Conservation (phyloP, 2,329 filamentous ascomycete species). For the Fusarium sp. region DNA sequence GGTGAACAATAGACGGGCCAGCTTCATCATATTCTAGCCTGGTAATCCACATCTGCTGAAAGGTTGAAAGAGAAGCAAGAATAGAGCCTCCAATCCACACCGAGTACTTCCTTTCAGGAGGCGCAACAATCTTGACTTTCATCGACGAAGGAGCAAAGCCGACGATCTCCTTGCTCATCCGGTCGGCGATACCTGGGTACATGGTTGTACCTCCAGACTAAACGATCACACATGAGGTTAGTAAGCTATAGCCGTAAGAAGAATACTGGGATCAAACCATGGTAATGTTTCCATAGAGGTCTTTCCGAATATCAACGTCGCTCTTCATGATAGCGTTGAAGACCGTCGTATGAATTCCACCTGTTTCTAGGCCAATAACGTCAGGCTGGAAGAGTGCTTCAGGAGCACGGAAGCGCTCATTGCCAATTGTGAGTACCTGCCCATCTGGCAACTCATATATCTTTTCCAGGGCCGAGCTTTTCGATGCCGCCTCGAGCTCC, state of each 20-base stretch:
- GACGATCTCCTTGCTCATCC: conserved; percentile 99
- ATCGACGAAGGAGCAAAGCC: conserved; percentile 98
- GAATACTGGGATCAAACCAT: conserved; percentile 77
- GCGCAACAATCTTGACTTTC: conserved; percentile 99
- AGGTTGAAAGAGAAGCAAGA: conserved; percentile 98
- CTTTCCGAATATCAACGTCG: conserved; percentile 99
- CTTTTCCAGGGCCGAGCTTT: conserved; percentile 99
- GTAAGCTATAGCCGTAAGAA: background rate
- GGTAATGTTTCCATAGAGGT: conserved; percentile 99
- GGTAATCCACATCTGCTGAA: conserved; percentile 99
- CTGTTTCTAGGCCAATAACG: conserved; percentile 96
- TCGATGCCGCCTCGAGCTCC: conserved; percentile 99
- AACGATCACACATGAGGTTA: conserved; percentile 1
- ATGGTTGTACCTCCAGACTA: conserved; percentile 99
- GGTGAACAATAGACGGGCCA: conserved; percentile 98
- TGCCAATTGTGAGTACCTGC: conserved; percentile 99
- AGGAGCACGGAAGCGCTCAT: conserved; percentile 99
- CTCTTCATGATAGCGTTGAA: conserved; percentile 99
- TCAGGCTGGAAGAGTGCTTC: conserved; percentile 99
- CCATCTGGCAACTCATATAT: conserved; percentile 99
- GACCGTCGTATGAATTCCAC: conserved; percentile 99
- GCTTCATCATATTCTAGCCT: conserved; percentile 99
- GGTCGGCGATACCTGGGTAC: conserved; percentile 99
- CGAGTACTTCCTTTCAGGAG: conserved; percentile 99
- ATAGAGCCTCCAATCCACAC: conserved; percentile 99